phyloP scores from a whole-genome alignment of 2,329 filamentous ascomycete species.

The Elsinoe necatrix region DNA sequence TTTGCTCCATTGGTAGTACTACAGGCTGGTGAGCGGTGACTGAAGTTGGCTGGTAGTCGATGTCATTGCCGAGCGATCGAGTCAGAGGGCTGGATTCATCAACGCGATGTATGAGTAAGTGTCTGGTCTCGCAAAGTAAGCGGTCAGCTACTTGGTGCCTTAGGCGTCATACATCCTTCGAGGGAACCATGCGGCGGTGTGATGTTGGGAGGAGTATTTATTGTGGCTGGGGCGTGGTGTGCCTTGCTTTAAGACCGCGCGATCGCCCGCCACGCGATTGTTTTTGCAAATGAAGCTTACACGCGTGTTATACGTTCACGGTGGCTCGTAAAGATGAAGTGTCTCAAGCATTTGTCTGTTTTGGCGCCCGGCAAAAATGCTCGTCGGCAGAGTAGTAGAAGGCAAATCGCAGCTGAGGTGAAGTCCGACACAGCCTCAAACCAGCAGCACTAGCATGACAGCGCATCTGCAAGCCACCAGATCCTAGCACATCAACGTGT shows the following conservation, averaged over 20 bases:
- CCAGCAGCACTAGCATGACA: background rate
- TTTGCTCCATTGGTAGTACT: background rate
- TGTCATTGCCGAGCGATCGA: background rate
- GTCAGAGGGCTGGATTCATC: background rate
- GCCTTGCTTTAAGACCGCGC: background rate
- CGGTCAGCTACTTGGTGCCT: background rate
- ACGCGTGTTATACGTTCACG: background rate
- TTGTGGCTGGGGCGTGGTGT: background rate
- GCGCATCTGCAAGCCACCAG: background rate
- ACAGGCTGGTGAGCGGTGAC: background rate
- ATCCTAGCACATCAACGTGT: background rate
- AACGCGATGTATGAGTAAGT: background rate
- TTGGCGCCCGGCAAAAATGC: background rate
- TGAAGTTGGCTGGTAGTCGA: background rate
- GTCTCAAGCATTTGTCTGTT: background rate
- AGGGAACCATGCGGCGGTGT: background rate
- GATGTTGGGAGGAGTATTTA: background rate
- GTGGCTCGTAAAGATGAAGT: background rate
- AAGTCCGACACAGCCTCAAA: background rate
- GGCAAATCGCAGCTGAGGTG: background rate
- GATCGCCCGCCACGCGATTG: background rate
- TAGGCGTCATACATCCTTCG: slow-evolving; percentile 1
- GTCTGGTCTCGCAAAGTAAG: background rate
- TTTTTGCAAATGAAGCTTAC: background rate
- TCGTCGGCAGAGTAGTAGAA: background rate